phyloP scores from a whole-genome alignment of 2,329 filamentous ascomycete species.

The Aspergillus ibericus region DNA sequence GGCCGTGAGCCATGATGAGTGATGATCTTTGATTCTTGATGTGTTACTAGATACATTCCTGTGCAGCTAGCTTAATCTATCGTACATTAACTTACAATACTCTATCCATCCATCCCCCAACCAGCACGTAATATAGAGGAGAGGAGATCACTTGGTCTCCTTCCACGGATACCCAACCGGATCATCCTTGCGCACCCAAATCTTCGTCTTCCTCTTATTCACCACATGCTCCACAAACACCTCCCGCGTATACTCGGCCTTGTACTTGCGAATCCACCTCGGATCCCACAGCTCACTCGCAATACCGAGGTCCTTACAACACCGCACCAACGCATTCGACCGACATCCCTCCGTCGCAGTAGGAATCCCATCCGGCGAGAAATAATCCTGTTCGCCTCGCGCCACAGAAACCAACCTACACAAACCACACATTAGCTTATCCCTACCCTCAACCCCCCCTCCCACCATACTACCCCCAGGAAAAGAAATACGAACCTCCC shows the following conservation, averaged over 20 bases:
- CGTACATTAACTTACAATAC: background rate
- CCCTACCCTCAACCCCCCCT: background rate
- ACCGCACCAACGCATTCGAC: slow-evolving; percentile 95
- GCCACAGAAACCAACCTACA: slow-evolving; percentile 84
- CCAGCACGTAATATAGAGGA: background rate
- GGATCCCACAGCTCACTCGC: slow-evolving; percentile 97
- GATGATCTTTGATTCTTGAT: background rate
- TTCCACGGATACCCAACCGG: slow-evolving; percentile 66
- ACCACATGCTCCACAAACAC: slow-evolving; percentile 83
- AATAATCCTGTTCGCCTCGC: slow-evolving; percentile 92
- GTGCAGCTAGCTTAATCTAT: background rate
- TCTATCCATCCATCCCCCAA: background rate
- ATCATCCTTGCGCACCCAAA: slow-evolving; percentile 84
- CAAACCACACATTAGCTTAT: slow-evolving; percentile 2
- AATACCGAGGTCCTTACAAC: slow-evolving; percentile 96
- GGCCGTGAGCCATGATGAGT: background rate
- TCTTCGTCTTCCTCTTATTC: slow-evolving; percentile 86
- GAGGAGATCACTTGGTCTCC: slow-evolving; percentile 38
- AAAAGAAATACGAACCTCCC: slow-evolving; percentile 63
- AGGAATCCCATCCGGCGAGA: slow-evolving; percentile 83
- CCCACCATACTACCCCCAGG: background rate
- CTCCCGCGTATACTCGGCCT: slow-evolving; percentile 71
- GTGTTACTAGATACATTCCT: background rate
- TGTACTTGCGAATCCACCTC: slow-evolving; percentile 80
- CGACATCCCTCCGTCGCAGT: slow-evolving; percentile 96